Percentiles rank a stretch among this genome's conserved stretches.
phyloP scores from a whole-genome alignment of 768 basidiomycete genomes.

The Pholiota microspora region DNA sequence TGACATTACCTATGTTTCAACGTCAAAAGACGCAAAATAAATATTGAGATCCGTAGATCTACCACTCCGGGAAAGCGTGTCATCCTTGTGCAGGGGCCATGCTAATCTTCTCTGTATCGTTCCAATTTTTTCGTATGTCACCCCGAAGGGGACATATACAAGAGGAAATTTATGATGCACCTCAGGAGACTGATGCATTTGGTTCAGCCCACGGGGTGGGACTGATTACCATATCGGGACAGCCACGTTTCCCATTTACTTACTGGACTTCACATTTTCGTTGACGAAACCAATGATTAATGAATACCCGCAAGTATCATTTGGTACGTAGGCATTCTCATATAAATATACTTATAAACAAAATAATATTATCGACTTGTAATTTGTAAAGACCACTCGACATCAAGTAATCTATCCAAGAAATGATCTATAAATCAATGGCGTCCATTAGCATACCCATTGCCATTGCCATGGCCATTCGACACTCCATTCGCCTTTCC shows the following conservation, averaged over 20 bases:
- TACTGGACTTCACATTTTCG: no score
- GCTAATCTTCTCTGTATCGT: constrained; percentile 99
- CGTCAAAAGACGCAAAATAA: constrained; percentile 37
- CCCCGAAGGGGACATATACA: constrained; percentile 74
- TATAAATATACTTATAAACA: no score
- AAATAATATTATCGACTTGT: no score
- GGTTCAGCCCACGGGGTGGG: neutral
- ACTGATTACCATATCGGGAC: neutral
- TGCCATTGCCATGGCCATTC: no score
- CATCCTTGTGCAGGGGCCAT: constrained; percentile 99
- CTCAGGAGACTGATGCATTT: neutral
- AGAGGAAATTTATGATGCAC: neutral
- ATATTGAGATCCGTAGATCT: constrained; percentile 57
- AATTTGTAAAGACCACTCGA: no score
- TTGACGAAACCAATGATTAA: no score
- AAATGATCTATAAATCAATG: neutral
- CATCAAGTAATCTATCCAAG: no score
- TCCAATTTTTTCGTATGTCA: constrained; percentile 99
- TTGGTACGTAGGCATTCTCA: no score
- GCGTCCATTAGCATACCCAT: neutral
- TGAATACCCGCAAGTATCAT: no score
- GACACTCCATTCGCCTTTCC: neutral
- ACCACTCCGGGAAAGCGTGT: constrained; percentile 97
- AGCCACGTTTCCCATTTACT: no score
- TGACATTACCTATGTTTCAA: no score